These are phyloP conservation scores for Hyaloscypha finlandica DNA, from an alignment of 495 filamentous ascomycete species.

Conservation along the genomic window DNA sequence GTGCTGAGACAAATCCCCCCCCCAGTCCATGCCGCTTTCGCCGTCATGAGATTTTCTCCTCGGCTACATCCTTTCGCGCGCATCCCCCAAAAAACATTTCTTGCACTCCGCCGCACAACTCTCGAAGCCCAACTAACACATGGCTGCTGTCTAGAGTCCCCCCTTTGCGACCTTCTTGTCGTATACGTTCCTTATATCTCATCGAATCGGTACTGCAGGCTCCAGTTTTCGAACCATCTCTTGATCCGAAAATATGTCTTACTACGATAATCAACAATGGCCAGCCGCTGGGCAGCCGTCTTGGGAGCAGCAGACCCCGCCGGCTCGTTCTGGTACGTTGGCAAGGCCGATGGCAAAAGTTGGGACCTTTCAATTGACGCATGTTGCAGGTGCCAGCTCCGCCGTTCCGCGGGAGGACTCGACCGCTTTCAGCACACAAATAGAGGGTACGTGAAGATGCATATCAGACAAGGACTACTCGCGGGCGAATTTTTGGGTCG, in stretches of 20 bases:
- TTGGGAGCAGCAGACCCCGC: conserved; percentile 85
- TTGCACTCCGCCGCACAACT: not conserved
- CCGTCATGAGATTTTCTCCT: conserved; percentile 29
- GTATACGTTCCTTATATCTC: conserved; percentile 31
- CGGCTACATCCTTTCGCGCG: conserved; percentile 26
- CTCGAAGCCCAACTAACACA: not conserved
- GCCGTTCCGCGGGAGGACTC: conserved; percentile 75
- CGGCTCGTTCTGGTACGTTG: conserved; percentile 78
- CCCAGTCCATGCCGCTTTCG: conserved; percentile 15
- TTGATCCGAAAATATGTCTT: conserved; percentile 62
- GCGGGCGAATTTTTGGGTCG: not conserved
- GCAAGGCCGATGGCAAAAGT: too few relatives aligned
- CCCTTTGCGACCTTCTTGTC: conserved; percentile 25
- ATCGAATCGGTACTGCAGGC: conserved; percentile 34
- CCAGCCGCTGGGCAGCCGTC: conserved; percentile 62
- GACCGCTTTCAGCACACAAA: conserved; percentile 81
- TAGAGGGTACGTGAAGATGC: conserved; percentile 74
- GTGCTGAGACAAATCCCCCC: conserved; percentile 20
- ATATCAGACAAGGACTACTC: not conserved
- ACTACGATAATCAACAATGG: conserved; percentile 89
- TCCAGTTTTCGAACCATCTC: conserved; percentile 32
- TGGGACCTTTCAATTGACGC: conserved; percentile 38
- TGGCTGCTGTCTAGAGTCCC: conserved; percentile 13
- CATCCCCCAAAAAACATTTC: conserved; percentile 13
- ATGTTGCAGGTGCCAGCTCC: conserved; percentile 68